These are phyloP conservation scores for Omphalea diandra DNA, from an alignment of 441 rosid genomes.

Conservation along the genomic window DNA sequence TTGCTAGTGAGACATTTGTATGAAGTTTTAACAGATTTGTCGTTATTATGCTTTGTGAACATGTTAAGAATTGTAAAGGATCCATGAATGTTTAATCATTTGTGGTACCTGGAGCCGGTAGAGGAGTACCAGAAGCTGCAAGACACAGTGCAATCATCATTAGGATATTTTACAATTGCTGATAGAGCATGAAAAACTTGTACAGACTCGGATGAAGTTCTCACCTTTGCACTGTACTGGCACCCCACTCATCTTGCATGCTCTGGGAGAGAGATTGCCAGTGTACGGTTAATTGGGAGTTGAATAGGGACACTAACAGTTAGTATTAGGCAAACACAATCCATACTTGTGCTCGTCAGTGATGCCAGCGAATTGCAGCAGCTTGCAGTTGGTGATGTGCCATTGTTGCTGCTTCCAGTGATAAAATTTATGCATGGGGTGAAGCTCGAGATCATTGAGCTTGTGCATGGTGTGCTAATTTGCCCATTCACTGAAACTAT, in stretches of 20 bases:
- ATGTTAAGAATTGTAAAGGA: neutral
- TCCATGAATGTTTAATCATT: no score
- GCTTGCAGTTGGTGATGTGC: conserved; percentile 48
- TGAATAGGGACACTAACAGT: conserved; percentile 72
- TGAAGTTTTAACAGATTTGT: no score
- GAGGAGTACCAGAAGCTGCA: conserved; percentile 71
- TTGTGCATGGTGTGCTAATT: conserved; percentile 69
- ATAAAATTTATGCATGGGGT: conserved; percentile 75
- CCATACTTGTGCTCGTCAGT: conserved; percentile 42
- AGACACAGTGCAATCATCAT: conserved; percentile 22
- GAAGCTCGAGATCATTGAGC: conserved; percentile 67
- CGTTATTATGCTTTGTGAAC: no score
- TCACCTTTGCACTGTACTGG: conserved; percentile 76
- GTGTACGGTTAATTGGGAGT: conserved; percentile 54
- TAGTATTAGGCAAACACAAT: conserved; percentile 67
- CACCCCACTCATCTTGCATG: conserved; percentile 56
- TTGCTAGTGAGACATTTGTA: no score
- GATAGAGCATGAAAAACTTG: neutral
- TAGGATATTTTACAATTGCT: neutral
- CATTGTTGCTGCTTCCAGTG: conserved; percentile 68
- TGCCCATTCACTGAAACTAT: conserved; percentile 45
- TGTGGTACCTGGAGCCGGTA: conserved; percentile 74
- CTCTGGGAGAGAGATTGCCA: conserved; percentile 69
- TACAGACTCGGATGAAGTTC: no score
- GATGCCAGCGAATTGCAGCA: conserved; percentile 65